Base-by-base conservation (phyloP, 1,139 yeast genomes). In the Protomyces lactucae-debilis region DNA sequence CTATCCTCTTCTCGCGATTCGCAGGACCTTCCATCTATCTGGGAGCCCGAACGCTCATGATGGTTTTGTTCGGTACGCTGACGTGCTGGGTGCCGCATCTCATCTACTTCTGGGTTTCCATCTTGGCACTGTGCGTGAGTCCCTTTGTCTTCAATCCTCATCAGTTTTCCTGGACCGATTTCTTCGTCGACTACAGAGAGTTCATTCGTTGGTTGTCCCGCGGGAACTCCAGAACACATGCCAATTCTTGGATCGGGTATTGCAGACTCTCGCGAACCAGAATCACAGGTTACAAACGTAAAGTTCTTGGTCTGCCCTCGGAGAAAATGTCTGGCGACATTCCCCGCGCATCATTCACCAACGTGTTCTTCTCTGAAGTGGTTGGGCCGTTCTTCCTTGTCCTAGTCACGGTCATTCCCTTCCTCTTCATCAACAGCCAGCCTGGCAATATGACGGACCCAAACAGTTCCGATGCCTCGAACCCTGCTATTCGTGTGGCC, bases 191-290 rank as follows among this genome's bases (percentile, higher is more conserved):
- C 77, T 93, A 95, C 85, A 88, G 99, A 79, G 99, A 93, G 77
- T 93, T 85, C 78, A 89, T 95, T 74, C 87, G 99, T 80, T 93
- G 99, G 99, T 80, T 93, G 77, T 89, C 97, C 37, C 88, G 99
- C 80, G 99, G 99, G 84, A 95, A 95, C 81, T 87, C 95, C 74
- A 90, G 92, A 78, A 93, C 97, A 93, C 99, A 95, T 80, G 88
- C 96, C 82, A 93, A 93, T 81, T 95, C 99, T 16, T 93, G 99
- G 99, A 92, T 95, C 76, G 99, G 98, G 69, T 93, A 91, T 77
- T 88, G 92, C 69, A 87, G 98, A 79, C 83, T 92, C 79, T 85
- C 96, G 21, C 87, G 99, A 83, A 90, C 99, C 56, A 88, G 98
- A 80, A 83, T 93, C 70, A 93, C 99, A 70, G 99, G 99, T 82